Percentiles rank a stretch among this genome's conserved stretches.
Conservation (phyloP, 1,139 yeast species). For the Blastobotrys capitulatus region DNA sequence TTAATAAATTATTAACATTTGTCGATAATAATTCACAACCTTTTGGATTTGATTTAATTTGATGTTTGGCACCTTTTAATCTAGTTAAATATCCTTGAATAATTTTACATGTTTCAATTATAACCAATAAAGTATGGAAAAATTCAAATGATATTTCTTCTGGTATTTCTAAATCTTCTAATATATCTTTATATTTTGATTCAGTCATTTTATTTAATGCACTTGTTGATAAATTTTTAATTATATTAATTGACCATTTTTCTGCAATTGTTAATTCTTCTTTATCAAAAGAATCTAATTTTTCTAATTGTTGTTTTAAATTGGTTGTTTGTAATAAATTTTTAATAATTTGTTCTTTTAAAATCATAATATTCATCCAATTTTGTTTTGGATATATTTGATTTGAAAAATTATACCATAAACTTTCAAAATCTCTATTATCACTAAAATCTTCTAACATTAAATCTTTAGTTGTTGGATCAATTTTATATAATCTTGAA, state of each 20-base stretch:
- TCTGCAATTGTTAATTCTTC: constrained; percentile 24
- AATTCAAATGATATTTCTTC: constrained; percentile 24
- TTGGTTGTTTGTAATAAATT: constrained; percentile 18
- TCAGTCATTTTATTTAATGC: constrained; percentile 13
- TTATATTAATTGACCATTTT: constrained; percentile 32
- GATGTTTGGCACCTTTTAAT: constrained; percentile 19
- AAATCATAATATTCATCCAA: constrained; percentile 24
- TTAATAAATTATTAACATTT: constrained; percentile 10
- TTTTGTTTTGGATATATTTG: constrained; percentile 24
- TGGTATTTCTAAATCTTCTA: constrained; percentile 1
- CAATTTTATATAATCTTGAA: constrained; percentile 7
- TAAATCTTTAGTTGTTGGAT: constrained; percentile 9
- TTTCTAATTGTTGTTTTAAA: constrained; percentile 12
- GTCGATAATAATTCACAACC: constrained; percentile 14
- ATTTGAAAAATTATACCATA: constrained; percentile 18
- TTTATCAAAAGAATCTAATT: constrained; percentile 6
- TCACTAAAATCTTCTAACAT: constrained; percentile 17
- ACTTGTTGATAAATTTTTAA: constrained; percentile 20
- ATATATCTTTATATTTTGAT: constrained; percentile 15
- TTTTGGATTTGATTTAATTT: constrained; percentile 16
- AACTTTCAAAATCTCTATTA: constrained; percentile 29
- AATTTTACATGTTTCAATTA: constrained; percentile 29
- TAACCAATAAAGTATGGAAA: constrained; percentile 28
- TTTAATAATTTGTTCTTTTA: constrained; percentile 23
- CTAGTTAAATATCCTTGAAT: constrained; percentile 21